Evolutionary conservation across 768 basidiomycete species (phyloP).

Genomic region (Serpula lacrymans): DNA sequence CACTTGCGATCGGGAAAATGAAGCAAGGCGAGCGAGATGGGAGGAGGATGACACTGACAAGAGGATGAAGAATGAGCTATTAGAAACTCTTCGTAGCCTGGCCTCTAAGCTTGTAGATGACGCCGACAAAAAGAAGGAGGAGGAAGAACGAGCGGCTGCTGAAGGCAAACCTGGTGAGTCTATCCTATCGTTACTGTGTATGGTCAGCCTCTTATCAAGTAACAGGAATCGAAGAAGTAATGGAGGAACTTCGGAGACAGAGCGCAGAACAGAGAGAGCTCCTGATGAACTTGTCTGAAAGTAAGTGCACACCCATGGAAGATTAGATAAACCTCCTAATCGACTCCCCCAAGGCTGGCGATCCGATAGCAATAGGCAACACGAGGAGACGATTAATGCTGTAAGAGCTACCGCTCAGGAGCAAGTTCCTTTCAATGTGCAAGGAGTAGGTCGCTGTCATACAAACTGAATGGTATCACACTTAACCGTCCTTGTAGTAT

Average conservation of each 20-base stretch:
- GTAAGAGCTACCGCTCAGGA: slow-evolving; percentile 70
- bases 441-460: slow-evolving; percentile 53
- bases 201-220: slow-evolving; percentile 11
- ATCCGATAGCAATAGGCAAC: slow-evolving; percentile 59
- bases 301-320: slow-evolving; percentile 35
- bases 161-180: slow-evolving; percentile 56
- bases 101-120: slow-evolving; percentile 56
- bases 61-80: slow-evolving; percentile 54
- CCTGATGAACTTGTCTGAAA: slow-evolving; percentile 51
- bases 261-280: slow-evolving; percentile 58
- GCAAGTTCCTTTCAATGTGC: slow-evolving; percentile 81
- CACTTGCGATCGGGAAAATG: slow-evolving; percentile 56
- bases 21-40: slow-evolving; percentile 58
- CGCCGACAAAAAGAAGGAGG: slow-evolving; percentile 45
- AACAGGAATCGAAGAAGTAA: slow-evolving; percentile 55
- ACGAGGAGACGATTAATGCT: slow-evolving; percentile 62
- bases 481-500: slow-evolving; percentile 45
- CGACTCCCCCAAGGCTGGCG: slow-evolving; percentile 53
- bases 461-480: background rate
- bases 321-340: slow-evolving; percentile 7
- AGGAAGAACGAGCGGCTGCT: slow-evolving; percentile 50
- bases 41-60: slow-evolving; percentile 58
- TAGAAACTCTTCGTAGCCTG: slow-evolving; percentile 58
- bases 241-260: slow-evolving; percentile 57
- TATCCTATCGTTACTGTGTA: background rate